Conservation (phyloP, 2,329 filamentous ascomycete genomes). For the Diaporthe amygdali region DNA sequence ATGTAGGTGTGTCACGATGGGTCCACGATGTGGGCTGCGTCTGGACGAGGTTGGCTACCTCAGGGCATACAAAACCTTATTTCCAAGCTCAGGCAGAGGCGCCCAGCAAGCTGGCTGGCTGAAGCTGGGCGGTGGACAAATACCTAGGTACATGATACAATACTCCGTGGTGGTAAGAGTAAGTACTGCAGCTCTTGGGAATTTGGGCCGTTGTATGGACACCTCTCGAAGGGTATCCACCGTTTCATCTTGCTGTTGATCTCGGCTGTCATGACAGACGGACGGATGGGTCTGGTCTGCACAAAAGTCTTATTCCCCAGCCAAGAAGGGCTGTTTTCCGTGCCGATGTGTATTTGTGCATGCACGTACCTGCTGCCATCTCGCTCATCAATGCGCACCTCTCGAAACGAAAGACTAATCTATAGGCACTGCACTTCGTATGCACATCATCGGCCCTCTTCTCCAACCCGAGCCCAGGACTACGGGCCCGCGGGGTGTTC, state of each 20-base stretch:
- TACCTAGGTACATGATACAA: not conserved
- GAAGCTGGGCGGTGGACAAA: not conserved
- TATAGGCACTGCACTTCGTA: not conserved
- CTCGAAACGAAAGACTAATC: not conserved
- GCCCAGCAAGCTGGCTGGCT: not conserved
- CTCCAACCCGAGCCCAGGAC: constrained; percentile 3
- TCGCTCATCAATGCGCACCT: not conserved
- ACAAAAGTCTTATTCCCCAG: not conserved
- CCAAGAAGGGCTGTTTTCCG: not conserved
- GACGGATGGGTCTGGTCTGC: not conserved
- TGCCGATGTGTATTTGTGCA: not conserved
- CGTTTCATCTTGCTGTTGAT: constrained; percentile 14
- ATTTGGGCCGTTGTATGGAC: not conserved
- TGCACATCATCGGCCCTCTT: constrained; percentile 1
- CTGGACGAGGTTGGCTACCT: not conserved
- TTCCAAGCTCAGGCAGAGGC: not conserved
- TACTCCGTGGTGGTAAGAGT: not conserved
- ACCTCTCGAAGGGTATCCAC: not conserved
- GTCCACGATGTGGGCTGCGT: constrained; percentile 7
- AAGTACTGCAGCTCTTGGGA: not conserved
- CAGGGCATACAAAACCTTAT: constrained; percentile 6
- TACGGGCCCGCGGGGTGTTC: not conserved
- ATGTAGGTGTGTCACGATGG: not conserved
- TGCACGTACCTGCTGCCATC: not conserved
- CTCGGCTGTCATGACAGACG: constrained; percentile 4